Percentiles rank a stretch among this genome's conserved stretches.
phyloP scores from a whole-genome alignment of 2,329 filamentous ascomycete genomes.

The Dryadomyces sulphureus region DNA sequence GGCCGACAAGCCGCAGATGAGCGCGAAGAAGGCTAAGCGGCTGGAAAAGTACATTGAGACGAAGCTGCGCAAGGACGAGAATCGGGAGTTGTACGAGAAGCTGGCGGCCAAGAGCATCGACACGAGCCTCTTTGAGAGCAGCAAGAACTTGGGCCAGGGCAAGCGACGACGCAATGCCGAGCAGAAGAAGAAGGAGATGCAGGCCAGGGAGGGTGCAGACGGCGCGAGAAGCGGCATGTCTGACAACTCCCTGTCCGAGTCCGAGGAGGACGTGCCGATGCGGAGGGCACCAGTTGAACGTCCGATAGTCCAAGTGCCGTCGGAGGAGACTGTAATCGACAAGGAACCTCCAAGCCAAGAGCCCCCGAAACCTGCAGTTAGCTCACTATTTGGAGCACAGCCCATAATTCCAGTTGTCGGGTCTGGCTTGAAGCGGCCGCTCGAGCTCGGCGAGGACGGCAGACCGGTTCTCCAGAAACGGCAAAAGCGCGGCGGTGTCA shows the following conservation, averaged over 20 bases:
- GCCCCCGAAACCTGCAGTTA: neutral
- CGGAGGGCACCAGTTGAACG: neutral
- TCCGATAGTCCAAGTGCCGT: neutral
- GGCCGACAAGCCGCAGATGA: constrained; percentile 31
- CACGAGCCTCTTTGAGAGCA: constrained; percentile 66
- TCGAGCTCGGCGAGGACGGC: constrained; percentile 67
- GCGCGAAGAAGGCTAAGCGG: constrained; percentile 50
- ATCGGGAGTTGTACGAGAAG: constrained; percentile 67
- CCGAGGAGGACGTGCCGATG: neutral
- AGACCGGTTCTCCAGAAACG: constrained; percentile 71
- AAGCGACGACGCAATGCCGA: constrained; percentile 57
- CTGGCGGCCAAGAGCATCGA: constrained; percentile 68
- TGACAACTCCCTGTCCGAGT: neutral
- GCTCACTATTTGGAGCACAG: constrained; percentile 5
- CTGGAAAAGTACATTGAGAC: constrained; percentile 64
- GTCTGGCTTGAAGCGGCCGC: constrained; percentile 71
- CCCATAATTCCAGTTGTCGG: constrained; percentile 30
- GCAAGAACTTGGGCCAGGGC: constrained; percentile 57
- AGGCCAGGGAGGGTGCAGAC: neutral
- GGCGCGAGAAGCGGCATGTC: neutral
- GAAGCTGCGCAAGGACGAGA: constrained; percentile 91
- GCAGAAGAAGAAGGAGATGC: constrained; percentile 30
- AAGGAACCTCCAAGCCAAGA: neutral
- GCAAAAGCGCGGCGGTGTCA: constrained; percentile 53
- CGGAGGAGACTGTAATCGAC: neutral